Percentiles rank a stretch among this genome's conserved stretches.
Conservation (phyloP, 2,329 filamentous ascomycete genomes). For the Amylocarpus encephaloides region DNA sequence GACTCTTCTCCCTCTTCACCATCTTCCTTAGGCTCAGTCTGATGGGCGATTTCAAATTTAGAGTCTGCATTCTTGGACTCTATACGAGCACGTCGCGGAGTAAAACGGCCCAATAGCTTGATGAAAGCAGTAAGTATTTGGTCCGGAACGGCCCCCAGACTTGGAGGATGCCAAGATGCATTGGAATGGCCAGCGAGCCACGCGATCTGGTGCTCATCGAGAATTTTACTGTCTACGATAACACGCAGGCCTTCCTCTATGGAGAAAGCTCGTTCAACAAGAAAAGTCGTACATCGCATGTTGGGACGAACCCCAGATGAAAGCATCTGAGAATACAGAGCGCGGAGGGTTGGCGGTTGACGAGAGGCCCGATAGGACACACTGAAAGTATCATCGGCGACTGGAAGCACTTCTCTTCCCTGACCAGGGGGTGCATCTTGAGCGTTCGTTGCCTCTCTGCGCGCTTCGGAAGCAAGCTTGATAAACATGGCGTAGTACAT, state of each 20-base stretch:
- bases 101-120: slow-evolving; percentile 39
- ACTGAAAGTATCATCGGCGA: slow-evolving; percentile 52
- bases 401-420: slow-evolving; percentile 45
- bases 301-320: slow-evolving; percentile 41
- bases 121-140: slow-evolving; percentile 37
- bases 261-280: slow-evolving; percentile 48
- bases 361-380: slow-evolving; percentile 60
- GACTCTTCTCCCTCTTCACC: neutral
- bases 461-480: slow-evolving; percentile 42
- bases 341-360: slow-evolving; percentile 50
- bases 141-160: slow-evolving; percentile 14
- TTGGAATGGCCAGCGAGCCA: slow-evolving; percentile 11
- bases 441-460: slow-evolving; percentile 21
- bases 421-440: slow-evolving; percentile 50
- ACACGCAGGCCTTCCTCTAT: slow-evolving; percentile 44
- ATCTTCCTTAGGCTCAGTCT: neutral
- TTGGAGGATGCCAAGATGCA: too few relatives aligned
- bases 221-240: slow-evolving; percentile 39
- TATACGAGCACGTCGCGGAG: slow-evolving; percentile 15
- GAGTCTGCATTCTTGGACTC: neutral
- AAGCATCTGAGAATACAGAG: slow-evolving; percentile 55
- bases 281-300: slow-evolving; percentile 45
- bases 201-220: slow-evolving; percentile 12
- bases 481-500: slow-evolving; percentile 57
- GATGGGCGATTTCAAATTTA: neutral